Base-by-base conservation (phyloP, 371 early-diverging fungal genomes). In the Thermomucor indicae-seudaticae region DNA sequence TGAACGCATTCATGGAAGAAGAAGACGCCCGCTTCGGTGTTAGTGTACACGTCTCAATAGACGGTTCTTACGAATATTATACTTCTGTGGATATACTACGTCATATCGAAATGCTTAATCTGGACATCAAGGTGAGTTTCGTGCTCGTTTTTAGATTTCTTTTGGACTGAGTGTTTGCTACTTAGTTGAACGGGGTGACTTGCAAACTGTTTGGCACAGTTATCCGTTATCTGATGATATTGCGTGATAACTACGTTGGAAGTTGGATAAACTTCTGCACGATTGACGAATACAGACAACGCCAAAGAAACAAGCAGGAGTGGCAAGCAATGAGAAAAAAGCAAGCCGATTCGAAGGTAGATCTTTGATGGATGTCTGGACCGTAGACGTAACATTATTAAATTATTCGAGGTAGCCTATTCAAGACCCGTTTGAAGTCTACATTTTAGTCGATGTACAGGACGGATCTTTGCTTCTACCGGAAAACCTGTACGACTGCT, bases 161-260 rank as follows among this genome's bases (percentile, higher is more conserved):
- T 32, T 46, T 8, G 10, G 20, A 19, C 20, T 35, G 16, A 23
- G 5, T 17, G 24, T 14, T 10, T 11, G 28, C 35, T 29, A 20
- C 32, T 14, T 45, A 80, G 80, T 69, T 72, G 4, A 64, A 77
- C n/a, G 76, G 79, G 3, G 83, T 79, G 0, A 81, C 64, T n/a
- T 64, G 79, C 34, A 85, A 80, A 39, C 20, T 88, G 6, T 85
- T 81, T 65, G 92, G 90, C 12, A 81, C 82, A 32, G 67, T 89
- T 14, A 75, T 90, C 22, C 78, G 85, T 6, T 84, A 88, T 47
- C 54, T 90, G 1, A 65, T 92, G n/a, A 78, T 85, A 14, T 51
- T 92, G 8, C 80, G 79, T 39, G 87, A 85, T 38, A 93, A 93
- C 51, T 93, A 90, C 52, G 78, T 86, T 43, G 93, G 91, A 16